These are phyloP conservation scores for Diaporthe caulivora DNA, from an alignment of 2,329 filamentous ascomycete genomes.

Conservation along the genomic window DNA sequence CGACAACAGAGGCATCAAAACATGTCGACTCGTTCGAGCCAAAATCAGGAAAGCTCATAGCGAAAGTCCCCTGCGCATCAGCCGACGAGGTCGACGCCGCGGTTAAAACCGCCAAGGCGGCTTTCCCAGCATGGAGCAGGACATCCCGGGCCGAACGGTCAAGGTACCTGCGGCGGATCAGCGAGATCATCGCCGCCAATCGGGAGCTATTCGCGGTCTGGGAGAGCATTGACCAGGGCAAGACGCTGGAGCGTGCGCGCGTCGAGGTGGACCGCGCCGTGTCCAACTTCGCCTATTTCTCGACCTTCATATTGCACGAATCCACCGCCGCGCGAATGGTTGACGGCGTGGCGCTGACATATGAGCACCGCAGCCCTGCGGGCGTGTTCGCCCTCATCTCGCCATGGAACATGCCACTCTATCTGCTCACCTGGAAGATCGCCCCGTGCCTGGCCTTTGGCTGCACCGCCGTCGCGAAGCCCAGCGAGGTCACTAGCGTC, in stretches of 20 bases:
- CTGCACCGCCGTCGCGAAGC: conserved; percentile 51
- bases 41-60: conserved; percentile 46
- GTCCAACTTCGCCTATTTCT: conserved; percentile 51
- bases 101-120: conserved; percentile 42
- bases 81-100: conserved; percentile 44
- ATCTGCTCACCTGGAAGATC: conserved; percentile 52
- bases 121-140: conserved; percentile 48
- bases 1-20: conserved; percentile 32
- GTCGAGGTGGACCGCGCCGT: conserved; percentile 50
- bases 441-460: conserved; percentile 52
- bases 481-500: conserved; percentile 51
- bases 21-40: conserved; percentile 47
- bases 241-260: conserved; percentile 49
- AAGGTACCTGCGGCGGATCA: conserved; percentile 44
- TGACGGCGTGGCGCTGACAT: conserved; percentile 48
- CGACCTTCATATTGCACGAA: conserved; percentile 51
- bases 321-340: conserved; percentile 48
- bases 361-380: conserved; percentile 50
- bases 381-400: conserved; percentile 51
- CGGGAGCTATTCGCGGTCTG: conserved; percentile 50
- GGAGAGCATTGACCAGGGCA: conserved; percentile 53
- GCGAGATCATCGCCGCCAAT: conserved; percentile 46
- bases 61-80: conserved; percentile 44
- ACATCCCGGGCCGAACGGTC: conserved; percentile 45
- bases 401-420: conserved; percentile 53